Evolutionary conservation across 1,284 basidiomycete species (phyloP).

Genomic region (Puccinia triticina): DNA sequence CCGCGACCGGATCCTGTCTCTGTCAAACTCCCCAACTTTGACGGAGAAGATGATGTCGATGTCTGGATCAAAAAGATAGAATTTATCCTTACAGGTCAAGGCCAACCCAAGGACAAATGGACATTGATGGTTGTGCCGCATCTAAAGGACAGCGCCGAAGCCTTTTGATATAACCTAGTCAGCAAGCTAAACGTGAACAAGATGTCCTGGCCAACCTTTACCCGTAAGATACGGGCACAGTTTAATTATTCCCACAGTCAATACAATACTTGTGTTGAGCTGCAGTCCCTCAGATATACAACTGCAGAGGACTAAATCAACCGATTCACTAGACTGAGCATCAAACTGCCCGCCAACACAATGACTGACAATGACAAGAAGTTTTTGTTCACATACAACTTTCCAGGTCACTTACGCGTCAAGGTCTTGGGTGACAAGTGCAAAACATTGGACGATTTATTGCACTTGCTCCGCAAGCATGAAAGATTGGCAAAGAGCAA

Average conservation of each 20-base stretch:
- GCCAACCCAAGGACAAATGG: slow-evolving; percentile 20
- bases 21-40: neutral
- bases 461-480: neutral
- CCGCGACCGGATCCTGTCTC: neutral
- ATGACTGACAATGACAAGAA: slow-evolving; percentile 24
- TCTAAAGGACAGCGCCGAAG: slow-evolving; percentile 16
- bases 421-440: slow-evolving; percentile 10
- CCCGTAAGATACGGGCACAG: neutral
- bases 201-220: neutral
- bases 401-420: neutral
- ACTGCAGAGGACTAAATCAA: slow-evolving; percentile 17
- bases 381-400: neutral
- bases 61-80: slow-evolving; percentile 34
- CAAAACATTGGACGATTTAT: neutral
- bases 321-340: neutral
- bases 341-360: neutral
- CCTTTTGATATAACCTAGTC: slow-evolving; percentile 21
- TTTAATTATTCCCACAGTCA: slow-evolving; percentile 22
- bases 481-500: neutral
- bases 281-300: slow-evolving; percentile 7
- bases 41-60: slow-evolving; percentile 8
- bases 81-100: neutral
- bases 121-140: neutral
- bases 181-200: neutral
- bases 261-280: neutral